Evolutionary conservation across 345 rosid genomes (phyloP).

Genomic region (Rhizophora mangle): DNA sequence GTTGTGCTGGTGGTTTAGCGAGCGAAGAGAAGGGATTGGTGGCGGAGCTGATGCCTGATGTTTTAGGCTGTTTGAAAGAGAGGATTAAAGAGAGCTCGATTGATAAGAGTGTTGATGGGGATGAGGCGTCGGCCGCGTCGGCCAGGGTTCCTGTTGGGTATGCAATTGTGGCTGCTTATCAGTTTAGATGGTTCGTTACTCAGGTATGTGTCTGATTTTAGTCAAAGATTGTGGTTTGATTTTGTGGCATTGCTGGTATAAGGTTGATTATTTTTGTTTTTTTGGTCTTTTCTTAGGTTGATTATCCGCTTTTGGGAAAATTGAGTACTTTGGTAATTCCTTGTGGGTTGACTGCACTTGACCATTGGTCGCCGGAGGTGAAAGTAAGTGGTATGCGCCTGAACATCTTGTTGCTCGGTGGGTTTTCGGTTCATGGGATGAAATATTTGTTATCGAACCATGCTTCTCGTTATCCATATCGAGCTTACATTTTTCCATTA

Average conservation of each 20-base stretch:
- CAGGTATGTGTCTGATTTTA: constrained; percentile 43
- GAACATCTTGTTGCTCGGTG: neutral
- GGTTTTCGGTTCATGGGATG: no score
- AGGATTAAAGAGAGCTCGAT: constrained; percentile 61
- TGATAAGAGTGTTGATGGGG: constrained; percentile 45
- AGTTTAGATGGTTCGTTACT: constrained; percentile 80
- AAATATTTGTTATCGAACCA: no score
- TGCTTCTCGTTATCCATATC: no score
- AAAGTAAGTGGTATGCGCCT: constrained; percentile 50
- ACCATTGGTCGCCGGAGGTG: constrained; percentile 89
- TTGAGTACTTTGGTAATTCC: constrained; percentile 72
- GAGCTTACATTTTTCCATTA: no score
- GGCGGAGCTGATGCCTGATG: constrained; percentile 50
- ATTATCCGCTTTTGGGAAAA: constrained; percentile 50
- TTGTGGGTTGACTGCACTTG: constrained; percentile 82
- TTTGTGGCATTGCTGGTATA: neutral
- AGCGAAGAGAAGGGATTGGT: constrained; percentile 37
- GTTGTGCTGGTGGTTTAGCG: constrained; percentile 4
- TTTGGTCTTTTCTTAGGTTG: constrained; percentile 42
- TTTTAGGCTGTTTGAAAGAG: constrained; percentile 56
- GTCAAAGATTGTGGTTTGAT: neutral
- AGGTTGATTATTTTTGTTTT: neutral
- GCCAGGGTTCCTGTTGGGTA: constrained; percentile 66
- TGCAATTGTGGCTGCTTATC: constrained; percentile 65
- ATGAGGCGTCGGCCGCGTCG: constrained; percentile 56